Evolutionary conservation across 306 rosid species (phyloP), one percentile per base, ranked within the genome.

Genomic region (Fagus sylvatica): DNA sequence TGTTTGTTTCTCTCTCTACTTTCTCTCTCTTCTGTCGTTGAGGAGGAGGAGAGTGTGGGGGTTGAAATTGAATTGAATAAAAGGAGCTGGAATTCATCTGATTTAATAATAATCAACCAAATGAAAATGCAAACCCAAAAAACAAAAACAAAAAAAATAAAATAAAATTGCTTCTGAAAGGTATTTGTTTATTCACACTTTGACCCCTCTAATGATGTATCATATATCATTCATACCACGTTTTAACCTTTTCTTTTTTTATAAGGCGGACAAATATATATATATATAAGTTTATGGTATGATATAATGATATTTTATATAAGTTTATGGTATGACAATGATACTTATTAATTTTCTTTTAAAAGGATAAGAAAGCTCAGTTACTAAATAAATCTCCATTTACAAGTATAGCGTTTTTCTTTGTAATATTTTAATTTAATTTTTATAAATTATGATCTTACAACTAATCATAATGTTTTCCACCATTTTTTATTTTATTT

Each of bases 1-100:
- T 79, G 81, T 74, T 60, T 77, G 80, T 67, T 16, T 30, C 74
- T 71, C 54, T 74, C 81, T 79, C 76, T 19, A 36, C 33, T 40
- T 60, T 69, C 43, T 71, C 81, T 76, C 75, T 65, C 81, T 85
- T 84, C 85, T 85, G 69, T 82, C 69, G 86, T 73, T 71, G 78
- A 90, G 69, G 32, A 17, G 94, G 28, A 22, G 28, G 28, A 22
- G 28, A 22, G 28, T 22, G 28, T 22, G 28, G 28, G 28, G 28
- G 28, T 22, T 22, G 28, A 22, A 22, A 22, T 22, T 87, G 80
- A 74, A 78, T 53, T 73, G 79, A 78, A 69, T 54, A 13, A 22
- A 22, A 53, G 72, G 68, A 88, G 73, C 73, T 82, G 71, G 74
- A 39, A 66, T n/a, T 37, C 49, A 66, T 66, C 40, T n/a, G 33